Conservation (phyloP, 2,329 filamentous ascomycete genomes). For the Cladosporium sphaerospermum region DNA sequence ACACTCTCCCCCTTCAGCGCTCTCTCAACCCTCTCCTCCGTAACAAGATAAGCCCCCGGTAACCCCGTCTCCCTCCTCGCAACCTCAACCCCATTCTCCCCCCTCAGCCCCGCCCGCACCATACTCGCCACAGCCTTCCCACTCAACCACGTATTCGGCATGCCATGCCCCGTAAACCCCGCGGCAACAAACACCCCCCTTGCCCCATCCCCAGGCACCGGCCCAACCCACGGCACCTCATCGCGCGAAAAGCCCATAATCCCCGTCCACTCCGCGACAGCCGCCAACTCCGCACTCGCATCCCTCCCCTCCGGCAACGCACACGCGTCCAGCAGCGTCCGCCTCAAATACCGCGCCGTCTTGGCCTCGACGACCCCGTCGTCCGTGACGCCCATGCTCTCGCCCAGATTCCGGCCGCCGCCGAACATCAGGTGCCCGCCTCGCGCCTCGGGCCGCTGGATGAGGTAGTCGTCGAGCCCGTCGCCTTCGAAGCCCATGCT, state of each 20-base stretch:
- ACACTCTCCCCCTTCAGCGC: slow-evolving; percentile 22
- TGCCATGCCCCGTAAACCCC: slow-evolving; percentile 58
- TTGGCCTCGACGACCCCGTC: slow-evolving; percentile 53
- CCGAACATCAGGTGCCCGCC: slow-evolving; percentile 62
- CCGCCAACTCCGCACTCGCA: slow-evolving; percentile 38
- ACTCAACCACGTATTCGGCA: slow-evolving; percentile 65
- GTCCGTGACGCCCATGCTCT: slow-evolving; percentile 52
- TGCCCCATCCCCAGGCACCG: slow-evolving; percentile 46
- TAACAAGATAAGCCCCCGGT: slow-evolving; percentile 25
- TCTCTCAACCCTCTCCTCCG: slow-evolving; percentile 20
- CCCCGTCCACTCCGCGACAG: slow-evolving; percentile 60
- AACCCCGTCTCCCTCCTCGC: slow-evolving; percentile 19
- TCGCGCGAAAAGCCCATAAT: slow-evolving; percentile 74
- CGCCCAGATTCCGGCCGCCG: slow-evolving; percentile 57
- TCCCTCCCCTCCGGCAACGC: slow-evolving; percentile 32
- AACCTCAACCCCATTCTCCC: slow-evolving; percentile 12
- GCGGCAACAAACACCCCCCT: slow-evolving; percentile 25
- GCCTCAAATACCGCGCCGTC: slow-evolving; percentile 52
- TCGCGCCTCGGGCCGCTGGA: slow-evolving; percentile 54
- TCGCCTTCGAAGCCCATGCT: slow-evolving; percentile 61
- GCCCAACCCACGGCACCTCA: slow-evolving; percentile 63
- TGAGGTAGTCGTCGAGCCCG: slow-evolving; percentile 63
- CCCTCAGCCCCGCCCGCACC: slow-evolving; percentile 35
- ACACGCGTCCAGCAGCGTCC: slow-evolving; percentile 32
- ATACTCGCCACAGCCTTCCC: slow-evolving; percentile 58